Evolutionary conservation across 176 grass and related monocot genomes (phyloP), one percentile per base, ranked within the genome.

Genomic region (Musa acuminata): DNA sequence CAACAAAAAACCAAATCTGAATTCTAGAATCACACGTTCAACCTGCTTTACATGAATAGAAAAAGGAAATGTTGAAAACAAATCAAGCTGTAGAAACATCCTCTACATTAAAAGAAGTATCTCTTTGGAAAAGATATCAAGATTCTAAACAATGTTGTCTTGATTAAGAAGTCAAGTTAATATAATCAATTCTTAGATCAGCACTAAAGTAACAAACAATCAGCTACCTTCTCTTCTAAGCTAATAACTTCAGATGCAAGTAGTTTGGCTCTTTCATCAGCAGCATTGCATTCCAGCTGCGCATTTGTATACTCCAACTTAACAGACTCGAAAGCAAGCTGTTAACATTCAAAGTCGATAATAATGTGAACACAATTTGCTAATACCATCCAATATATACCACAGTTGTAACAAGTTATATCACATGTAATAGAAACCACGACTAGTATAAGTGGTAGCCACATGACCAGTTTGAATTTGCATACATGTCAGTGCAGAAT

Each of bases 241-340:
- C 80, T 86, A 86, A 99, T 99, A 67, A 99, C 88, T 91, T 99
- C 96, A 76, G 96, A 90, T 50, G 96, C 96, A 72, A 99, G 91
- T 81, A 99, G 74, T 80, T 87, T 92, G 2, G 84, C 96, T 85
- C 96, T 99, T 86, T 99, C 96, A 73, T 99, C 96, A 81, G 96
- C 91, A 83, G 96, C 96, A 84, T 55, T 89, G 84, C 96, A 99
- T 79, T 99, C 96, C 62, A 94, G 73, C 73, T 93, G 90, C 48
- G 91, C 91, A 91, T 95, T 95, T 80, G 71, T 78, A 84, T 91
- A 95, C 75, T 99, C 91, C 57, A 84, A 68, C 73, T 85, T 87
- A 75, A 89, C 75, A 74, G 91, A 89, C 13, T 95, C 88, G 65
- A 99, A 86, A 16, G 87, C 88, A 71, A 92, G 74, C 96, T 99